Evolutionary conservation across 305 asterid genomes (phyloP), one percentile per base, ranked within the genome.

Genomic region (Salvia sclarea): DNA sequence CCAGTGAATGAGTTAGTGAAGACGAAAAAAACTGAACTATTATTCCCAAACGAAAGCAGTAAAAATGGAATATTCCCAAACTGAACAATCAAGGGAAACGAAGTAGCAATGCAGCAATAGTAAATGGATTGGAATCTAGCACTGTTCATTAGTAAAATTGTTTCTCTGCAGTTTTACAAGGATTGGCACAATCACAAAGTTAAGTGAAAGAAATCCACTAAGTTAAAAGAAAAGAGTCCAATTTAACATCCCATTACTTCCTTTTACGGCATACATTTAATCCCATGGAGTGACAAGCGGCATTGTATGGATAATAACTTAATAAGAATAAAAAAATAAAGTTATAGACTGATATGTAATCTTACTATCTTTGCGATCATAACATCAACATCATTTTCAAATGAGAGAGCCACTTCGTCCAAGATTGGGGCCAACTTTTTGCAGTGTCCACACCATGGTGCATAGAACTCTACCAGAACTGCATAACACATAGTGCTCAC

Each of bases 371-470:
- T 92, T n/a, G 95, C 96, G 66, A 92, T 86, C 66, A 84, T 4
- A 62, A 92, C 88, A 78, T 82, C 88, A 10, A 81, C 80, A 65
- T 90, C 92, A 12, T 76, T 79, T 80, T 80, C 77, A 40, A 88
- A 84, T 37, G 93, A 74, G 61, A 69, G 78, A 62, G 96, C 98
- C 70, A 88, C 92, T 85, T 92, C 97, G 72, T 90, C 96, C 84
- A 92, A 80, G 67, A 88, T 84, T 16, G 98, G 96, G 40, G 92
- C 90, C 86, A 92, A 76, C 80, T 85, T 82, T 71, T 88, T 88
- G 86, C 97, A 85, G 89, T 90, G 96, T 61, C 91, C 92, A 69
- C 96, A 90, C 97, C 97, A 90, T 8, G 97, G 96, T 62, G 95
- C 97, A 30, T 92, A 92, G 61, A 92, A 83, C 80, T 88, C 96